Evolutionary conservation across 2,329 filamentous ascomycete genomes (phyloP), one percentile per base, ranked within the genome.

Genomic region (Arthrinium phaeospermum): DNA sequence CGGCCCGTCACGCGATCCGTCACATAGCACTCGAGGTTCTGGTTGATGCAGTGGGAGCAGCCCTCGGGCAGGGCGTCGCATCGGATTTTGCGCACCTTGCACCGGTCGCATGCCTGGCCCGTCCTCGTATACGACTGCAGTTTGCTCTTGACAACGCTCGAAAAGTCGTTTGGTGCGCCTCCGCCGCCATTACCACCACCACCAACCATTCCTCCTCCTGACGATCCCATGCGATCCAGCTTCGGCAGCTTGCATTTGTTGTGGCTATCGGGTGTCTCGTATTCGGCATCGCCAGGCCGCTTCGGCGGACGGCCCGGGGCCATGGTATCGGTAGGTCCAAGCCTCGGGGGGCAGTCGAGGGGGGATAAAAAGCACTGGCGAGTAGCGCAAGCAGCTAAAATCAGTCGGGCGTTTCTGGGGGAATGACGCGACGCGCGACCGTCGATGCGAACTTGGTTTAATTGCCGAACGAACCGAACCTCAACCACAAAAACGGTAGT

Each of bases 71-170:
- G 86, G 71, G 91, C 92, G 84, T 97, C 94, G 86, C 94, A 97
- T 79, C 93, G 91, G 78, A 97, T 97, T 83, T 97, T 97, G 76
- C 94, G 91, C 82, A 94, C 92, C 88, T 96, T 96, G 87, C 94
- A 97, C 71, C 94, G 88, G 83, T 97, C 94, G 86, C 94, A 97
- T 45, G 94, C 94, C 83, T 97, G 94, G 13, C 94, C 94, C 0
- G 94, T 97, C 72, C 88, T 85, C 27, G 87, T 88, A 75, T 89
- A 89, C 4, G 86, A 86, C 75, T 87, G 85, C 64, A 90, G 81
- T 71, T 88, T 86, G 77, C 81, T 87, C 82, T 89, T 89, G 75
- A 90, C 87, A 45, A 88, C 86, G 72, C 81, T 85, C 4, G 88
- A 90, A 74, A 89, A 90, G 75, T 89, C 86, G 69, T 87, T 79